Evolutionary conservation across 305 asterid species (phyloP).

Genomic region (Fraxinus floribunda): DNA sequence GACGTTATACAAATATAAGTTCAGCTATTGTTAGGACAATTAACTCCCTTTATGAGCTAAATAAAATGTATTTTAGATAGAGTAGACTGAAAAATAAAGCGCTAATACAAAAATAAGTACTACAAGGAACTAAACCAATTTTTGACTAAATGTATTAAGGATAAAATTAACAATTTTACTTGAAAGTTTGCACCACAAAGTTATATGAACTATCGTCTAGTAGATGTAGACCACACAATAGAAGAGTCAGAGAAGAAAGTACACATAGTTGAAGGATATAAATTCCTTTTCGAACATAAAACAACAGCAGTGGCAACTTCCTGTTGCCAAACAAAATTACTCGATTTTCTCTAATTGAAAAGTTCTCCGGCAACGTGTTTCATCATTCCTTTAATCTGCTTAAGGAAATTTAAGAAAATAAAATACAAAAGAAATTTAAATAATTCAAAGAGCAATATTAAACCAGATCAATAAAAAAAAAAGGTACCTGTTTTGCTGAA

Average conservation of each 20-base stretch:
- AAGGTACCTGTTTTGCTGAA: constrained; percentile 68
- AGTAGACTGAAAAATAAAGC: not conserved
- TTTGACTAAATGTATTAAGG: not conserved
- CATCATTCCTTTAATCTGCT: constrained; percentile 74
- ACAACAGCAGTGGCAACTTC: constrained; percentile 22
- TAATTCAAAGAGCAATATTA: not conserved
- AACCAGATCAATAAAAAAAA: not conserved
- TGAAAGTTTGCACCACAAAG: not conserved
- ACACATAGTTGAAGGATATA: not conserved
- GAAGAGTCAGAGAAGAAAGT: not conserved
- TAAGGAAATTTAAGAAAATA: not conserved
- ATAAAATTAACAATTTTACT: not conserved
- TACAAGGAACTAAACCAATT: not conserved
- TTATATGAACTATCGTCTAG: not conserved
- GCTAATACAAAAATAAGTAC: constrained; percentile 16
- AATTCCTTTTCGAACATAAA: not conserved
- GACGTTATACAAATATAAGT: not conserved
- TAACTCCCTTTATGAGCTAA: not conserved
- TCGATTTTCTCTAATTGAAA: constrained; percentile 34
- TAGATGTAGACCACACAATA: not conserved
- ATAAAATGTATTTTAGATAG: not conserved
- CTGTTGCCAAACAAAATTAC: constrained; percentile 15
- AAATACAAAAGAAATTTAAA: not conserved
- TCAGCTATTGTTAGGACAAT: not conserved
- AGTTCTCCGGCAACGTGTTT: constrained; percentile 61